A percentile compares a stretch with the other conserved stretches of the same genome.
These are phyloP conservation scores for Catunica adiposa DNA, from an alignment of 2,329 filamentous ascomycete genomes.

Conservation along the genomic window DNA sequence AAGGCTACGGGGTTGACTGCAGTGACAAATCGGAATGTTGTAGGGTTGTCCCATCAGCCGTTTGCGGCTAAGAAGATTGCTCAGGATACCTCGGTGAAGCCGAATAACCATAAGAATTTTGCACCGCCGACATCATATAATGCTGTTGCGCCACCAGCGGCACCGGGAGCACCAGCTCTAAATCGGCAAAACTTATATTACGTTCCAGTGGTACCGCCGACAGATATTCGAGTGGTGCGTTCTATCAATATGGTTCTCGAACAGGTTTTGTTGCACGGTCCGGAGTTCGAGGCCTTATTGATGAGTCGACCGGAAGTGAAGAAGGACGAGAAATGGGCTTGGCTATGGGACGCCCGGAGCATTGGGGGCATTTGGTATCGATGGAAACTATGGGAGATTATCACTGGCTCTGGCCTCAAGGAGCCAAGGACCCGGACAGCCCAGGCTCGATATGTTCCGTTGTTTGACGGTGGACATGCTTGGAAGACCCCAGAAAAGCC, in stretches of 20 bases:
- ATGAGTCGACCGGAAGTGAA: slow-evolving; percentile 79
- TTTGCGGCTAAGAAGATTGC: slow-evolving; percentile 60
- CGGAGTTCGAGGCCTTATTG: slow-evolving; percentile 78
- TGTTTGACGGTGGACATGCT: slow-evolving; percentile 61
- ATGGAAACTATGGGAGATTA: slow-evolving; percentile 74
- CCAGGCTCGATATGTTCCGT: slow-evolving; percentile 33
- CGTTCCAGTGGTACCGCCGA: slow-evolving; percentile 58
- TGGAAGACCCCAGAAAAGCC: slow-evolving; percentile 59
- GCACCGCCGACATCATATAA: slow-evolving; percentile 54
- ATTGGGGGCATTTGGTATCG: slow-evolving; percentile 77
- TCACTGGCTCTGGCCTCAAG: slow-evolving; percentile 33
- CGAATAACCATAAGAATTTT: slow-evolving; percentile 35
- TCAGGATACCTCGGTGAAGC: slow-evolving; percentile 5
- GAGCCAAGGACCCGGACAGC: not conserved
- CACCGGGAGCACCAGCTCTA: slow-evolving; percentile 16
- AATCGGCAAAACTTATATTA: slow-evolving; percentile 37
- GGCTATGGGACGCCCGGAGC: slow-evolving; percentile 76
- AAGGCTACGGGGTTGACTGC: not conserved
- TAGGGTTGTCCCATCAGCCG: slow-evolving; percentile 35
- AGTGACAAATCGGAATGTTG: slow-evolving; percentile 13
- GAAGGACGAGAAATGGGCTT: slow-evolving; percentile 77
- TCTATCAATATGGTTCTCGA: slow-evolving; percentile 84
- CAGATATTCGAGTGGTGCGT: slow-evolving; percentile 60
- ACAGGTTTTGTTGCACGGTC: slow-evolving; percentile 58
- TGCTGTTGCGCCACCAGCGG: slow-evolving; percentile 10